Conservation (phyloP, 352 stramenopile genomes). For the Paralagenidium karlingii region DNA sequence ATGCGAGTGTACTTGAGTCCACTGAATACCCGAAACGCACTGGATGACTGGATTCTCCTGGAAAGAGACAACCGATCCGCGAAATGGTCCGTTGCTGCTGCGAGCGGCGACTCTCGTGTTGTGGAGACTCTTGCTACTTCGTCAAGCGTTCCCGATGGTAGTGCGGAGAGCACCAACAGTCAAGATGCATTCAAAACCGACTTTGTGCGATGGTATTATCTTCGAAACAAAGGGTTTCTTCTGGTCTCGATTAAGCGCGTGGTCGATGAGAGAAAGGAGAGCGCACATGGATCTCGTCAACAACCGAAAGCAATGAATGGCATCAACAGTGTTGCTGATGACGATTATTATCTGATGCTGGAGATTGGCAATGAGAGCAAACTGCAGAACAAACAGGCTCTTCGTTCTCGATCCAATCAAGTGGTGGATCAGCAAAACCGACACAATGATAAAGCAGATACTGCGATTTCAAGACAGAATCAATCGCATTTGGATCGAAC, state of each 20-base stretch:
- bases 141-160: too few species aligned
- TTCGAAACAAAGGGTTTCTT: constrained; percentile 18
- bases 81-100: constrained; percentile 29
- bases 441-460: too few species aligned
- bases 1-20: constrained; percentile 24
- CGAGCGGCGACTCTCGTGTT: constrained; percentile 21
- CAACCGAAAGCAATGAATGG: too few species aligned
- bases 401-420: too few species aligned
- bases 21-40: constrained; percentile 19
- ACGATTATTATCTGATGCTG: constrained; percentile 35
- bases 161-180: too few species aligned
- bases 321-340: too few species aligned
- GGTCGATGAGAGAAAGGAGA: constrained; percentile 18
- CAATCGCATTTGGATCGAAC: too few species aligned
- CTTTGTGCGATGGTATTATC: constrained; percentile 14
- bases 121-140: constrained; percentile 6
- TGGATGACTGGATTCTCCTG: constrained; percentile 39
- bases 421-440: too few species aligned
- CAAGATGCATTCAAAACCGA: constrained; percentile 14
- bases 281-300: too few species aligned
- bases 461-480: too few species aligned
- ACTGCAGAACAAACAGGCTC: too few species aligned
- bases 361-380: constrained; percentile 21
- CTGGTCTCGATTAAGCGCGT: constrained; percentile 22
- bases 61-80: constrained; percentile 41